phyloP scores from a whole-genome alignment of 805 yeast genomes.

The Yarrowia sp. region DNA sequence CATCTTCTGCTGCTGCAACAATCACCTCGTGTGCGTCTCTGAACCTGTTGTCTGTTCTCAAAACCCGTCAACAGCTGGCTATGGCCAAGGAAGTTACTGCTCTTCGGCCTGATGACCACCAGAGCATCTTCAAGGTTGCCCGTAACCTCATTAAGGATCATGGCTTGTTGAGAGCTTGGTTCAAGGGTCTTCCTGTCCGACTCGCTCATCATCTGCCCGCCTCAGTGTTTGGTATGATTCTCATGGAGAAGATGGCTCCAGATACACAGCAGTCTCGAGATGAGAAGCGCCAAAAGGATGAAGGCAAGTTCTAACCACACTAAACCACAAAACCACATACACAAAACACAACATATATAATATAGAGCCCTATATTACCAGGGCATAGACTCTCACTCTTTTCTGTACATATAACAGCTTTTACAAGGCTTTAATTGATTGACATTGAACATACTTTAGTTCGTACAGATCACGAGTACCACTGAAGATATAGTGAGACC shows the following conservation, averaged over 20 bases:
- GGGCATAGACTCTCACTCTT: constrained; percentile 6
- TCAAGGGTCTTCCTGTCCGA: constrained; percentile 21
- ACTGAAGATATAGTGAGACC: no score
- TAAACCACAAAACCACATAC: not conserved
- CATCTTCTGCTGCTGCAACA: constrained; percentile 5
- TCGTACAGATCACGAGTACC: no score
- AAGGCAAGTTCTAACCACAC: constrained; percentile 26
- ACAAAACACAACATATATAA: not conserved
- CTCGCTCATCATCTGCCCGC: constrained; percentile 18
- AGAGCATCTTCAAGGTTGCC: constrained; percentile 17
- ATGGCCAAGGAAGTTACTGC: constrained; percentile 16
- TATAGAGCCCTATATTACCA: constrained; percentile 1
- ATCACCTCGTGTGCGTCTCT: not conserved
- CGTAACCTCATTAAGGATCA: constrained; percentile 16
- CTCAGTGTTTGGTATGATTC: constrained; percentile 11
- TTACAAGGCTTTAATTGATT: not conserved
- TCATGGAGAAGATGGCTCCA: constrained; percentile 23
- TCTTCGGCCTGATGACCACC: constrained; percentile 13
- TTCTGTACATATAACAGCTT: not conserved
- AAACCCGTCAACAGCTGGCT: constrained; percentile 14
- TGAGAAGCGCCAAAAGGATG: constrained; percentile 6
- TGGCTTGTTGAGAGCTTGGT: constrained; percentile 12
- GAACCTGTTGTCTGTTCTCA: constrained; percentile 15
- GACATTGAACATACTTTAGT: not conserved
- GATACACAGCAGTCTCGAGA: constrained; percentile 9